Base-by-base conservation (phyloP, 2,329 filamentous ascomycete genomes). In the Cladosporium sp. region DNA sequence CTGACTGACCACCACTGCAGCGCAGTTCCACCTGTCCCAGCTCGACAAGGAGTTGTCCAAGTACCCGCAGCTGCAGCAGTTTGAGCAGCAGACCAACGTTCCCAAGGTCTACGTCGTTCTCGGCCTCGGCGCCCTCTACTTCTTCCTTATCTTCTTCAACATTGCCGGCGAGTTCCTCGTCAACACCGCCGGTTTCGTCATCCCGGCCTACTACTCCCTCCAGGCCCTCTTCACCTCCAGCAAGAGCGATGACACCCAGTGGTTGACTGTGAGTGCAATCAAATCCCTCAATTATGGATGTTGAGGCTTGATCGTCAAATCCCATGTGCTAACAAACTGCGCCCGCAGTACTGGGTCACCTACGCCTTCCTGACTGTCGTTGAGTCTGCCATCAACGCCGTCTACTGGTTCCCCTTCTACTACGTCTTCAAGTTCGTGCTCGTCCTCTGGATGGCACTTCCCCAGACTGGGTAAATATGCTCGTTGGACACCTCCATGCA, bases 371-470 rank as follows among this genome's bases (percentile, higher is more conserved):
- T 95, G 81, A 93, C 90, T 68, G 90, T 95, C 59, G 77, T 92
- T 73, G 92, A 96, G 86, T 93, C 90, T 80, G 85, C 91, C 68
- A 82, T 96, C 76, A 93, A 86, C 81, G 90, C 92, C 69, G 91
- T 94, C 69, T 95, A 95, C 86, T 96, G 91, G 91, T 92, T 96
- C 85, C 81, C 95, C 78, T 99, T 99, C 85, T 99, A 99, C 90
- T 99, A 92, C 83, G 94, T 93, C 78, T 98, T 99, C 91, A 99
- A 99, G 88, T 97, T 99, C 78, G 84, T 96, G 78, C 91, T 98
- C 80, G 86, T 98, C 75, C 89, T 99, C 79, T 99, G 95, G 95
- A 93, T 99, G 83, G 89, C 94, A 74, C 92, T 99, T 76, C 95
- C 95, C 80, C 87, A 91, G 80, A 97, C 96, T 85, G 85, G 85